Base-by-base conservation (phyloP, 768 basidiomycete genomes). In the Leccinum longicurvipes region DNA sequence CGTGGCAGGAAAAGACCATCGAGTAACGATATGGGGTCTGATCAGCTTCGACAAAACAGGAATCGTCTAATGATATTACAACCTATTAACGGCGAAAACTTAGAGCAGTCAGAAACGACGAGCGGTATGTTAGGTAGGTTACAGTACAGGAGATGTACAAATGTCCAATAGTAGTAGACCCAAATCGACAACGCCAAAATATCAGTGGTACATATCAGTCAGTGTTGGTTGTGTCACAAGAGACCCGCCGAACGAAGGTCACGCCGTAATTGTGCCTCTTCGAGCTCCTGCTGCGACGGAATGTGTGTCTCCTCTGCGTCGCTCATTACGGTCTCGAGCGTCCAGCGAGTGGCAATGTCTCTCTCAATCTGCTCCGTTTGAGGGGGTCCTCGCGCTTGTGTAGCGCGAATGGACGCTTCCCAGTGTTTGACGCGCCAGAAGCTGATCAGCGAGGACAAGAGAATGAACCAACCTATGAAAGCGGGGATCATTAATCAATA, bases 381-480 rank as follows among this genome's bases (percentile, higher is more conserved):
- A 21, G 60, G 51, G 8, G 63, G 48, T 27, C 54, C 57, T 3
- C 70, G 67, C 17, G 63, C 55, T 31, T 71, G 60, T 48, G 75
- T 60, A 65, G 77, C 71, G 27, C 86, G 83, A 52, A 93, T 79
- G 9, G 85, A 85, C 46, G 76, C 69, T 67, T 93, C 91, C 88
- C 90, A 93, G 51, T 86, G 86, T 66, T 93, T 93, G 47, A 92
- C 79, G 58, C 91, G 85, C 82, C 86, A 87, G 72, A 81, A 97
- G 10, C 89, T 85, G 28, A 93, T 82, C 53, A 89, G 54, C 32
- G 91, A 92, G 1, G 92, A 88, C 31, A 97, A 77, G 29, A 98
- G 77, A 23, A 98, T 77, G 79, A 96, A 93, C 94, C 94, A 97
- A 12, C 93, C 87, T 89, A 7, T 2, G n/a, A 8, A 7, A 4